Conservation (phyloP, 2,329 filamentous ascomycete genomes). For the Lasiodiplodia sp. region DNA sequence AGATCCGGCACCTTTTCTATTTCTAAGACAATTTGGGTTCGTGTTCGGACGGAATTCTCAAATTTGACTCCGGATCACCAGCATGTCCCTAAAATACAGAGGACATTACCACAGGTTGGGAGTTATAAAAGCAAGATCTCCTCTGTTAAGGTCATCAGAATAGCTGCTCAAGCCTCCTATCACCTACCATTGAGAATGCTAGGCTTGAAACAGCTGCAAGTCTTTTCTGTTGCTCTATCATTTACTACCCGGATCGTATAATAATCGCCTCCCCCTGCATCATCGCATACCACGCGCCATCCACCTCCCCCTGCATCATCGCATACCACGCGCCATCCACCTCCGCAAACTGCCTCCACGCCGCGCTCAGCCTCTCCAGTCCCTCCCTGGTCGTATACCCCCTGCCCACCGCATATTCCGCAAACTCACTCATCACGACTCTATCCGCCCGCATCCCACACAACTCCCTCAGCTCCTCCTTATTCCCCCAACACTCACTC, state of each 20-base stretch:
- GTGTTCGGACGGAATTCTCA: no score
- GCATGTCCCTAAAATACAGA: no score
- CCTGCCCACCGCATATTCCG: conserved; percentile 46
- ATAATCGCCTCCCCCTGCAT: conserved; percentile 53
- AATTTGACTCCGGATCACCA: no score
- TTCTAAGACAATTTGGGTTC: no score
- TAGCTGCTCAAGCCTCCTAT: no score
- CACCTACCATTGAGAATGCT: no score
- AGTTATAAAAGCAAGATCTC: no score
- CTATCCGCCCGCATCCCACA: conserved; percentile 50
- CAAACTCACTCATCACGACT: conserved; percentile 45
- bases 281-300: conserved; percentile 52
- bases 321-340: conserved; percentile 53
- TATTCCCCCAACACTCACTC: conserved; percentile 22
- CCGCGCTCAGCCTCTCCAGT: conserved; percentile 48
- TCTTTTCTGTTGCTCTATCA: no score
- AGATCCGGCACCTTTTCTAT: no score
- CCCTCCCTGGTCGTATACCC: conserved; percentile 48
- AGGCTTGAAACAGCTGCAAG: no score
- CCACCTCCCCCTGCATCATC: conserved; percentile 51
- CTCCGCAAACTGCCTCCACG: conserved; percentile 50
- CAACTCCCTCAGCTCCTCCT: conserved; percentile 49
- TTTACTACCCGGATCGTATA: not conserved
- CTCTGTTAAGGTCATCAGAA: no score
- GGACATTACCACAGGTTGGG: no score